Evolutionary conservation across 306 rosid genomes (phyloP).

Genomic region (Echinosophora koreensis): DNA sequence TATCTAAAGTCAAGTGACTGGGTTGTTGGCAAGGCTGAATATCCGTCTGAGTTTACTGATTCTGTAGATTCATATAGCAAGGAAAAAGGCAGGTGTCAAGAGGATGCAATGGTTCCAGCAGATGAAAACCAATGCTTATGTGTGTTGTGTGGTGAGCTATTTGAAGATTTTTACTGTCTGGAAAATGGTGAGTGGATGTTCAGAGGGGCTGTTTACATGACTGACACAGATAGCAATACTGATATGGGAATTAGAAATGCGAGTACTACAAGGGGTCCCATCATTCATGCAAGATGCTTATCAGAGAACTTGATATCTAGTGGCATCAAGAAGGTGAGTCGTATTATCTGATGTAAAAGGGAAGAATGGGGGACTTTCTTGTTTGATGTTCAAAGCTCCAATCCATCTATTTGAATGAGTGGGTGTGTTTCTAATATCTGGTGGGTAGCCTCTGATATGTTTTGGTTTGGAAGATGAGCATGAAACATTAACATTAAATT

Average conservation of each 20-base stretch:
- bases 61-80: constrained; percentile 44
- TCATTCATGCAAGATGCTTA: constrained; percentile 79
- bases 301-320: constrained; percentile 60
- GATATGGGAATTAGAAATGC: constrained; percentile 46
- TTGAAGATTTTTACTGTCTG: constrained; percentile 79
- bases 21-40: constrained; percentile 63
- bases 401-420: constrained; percentile 26
- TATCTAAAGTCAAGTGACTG: constrained; percentile 62
- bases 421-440: not conserved
- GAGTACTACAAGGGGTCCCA: constrained; percentile 61
- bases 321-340: constrained; percentile 61
- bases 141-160: constrained; percentile 79
- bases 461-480: not conserved
- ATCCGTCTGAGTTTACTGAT: constrained; percentile 41
- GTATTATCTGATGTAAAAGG: constrained; percentile 16
- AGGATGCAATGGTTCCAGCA: constrained; percentile 61
- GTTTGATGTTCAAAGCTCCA: constrained; percentile 19
- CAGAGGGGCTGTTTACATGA: constrained; percentile 71
- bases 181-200: constrained; percentile 84
- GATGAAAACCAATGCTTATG: constrained; percentile 85
- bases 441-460: not conserved
- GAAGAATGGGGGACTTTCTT: constrained; percentile 17
- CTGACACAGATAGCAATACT: constrained; percentile 47
- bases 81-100: constrained; percentile 50
- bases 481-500: not conserved